These are phyloP conservation scores for Cryptosporidium sp. DNA, from an alignment of 169 alveolate species.

Conservation along the genomic window DNA sequence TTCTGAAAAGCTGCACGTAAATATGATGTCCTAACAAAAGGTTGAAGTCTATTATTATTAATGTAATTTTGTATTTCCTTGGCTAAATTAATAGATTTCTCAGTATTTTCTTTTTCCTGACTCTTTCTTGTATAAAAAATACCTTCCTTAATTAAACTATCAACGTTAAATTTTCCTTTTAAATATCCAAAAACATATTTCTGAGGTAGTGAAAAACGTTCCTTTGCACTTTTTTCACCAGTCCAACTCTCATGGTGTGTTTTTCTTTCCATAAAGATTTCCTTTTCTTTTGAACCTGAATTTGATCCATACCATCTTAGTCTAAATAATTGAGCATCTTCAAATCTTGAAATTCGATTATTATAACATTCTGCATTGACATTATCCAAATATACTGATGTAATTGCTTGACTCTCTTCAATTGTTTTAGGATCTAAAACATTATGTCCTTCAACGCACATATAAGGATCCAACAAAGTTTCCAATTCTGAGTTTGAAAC, in stretches of 20 bases:
- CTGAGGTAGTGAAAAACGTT: conserved; percentile 81
- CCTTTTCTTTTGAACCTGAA: conserved; percentile 79
- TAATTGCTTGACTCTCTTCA: conserved; percentile 82
- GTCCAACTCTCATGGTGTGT: conserved; percentile 88
- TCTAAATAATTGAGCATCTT: conserved; percentile 83
- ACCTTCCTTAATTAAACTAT: conserved; percentile 39
- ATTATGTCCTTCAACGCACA: conserved; percentile 39
- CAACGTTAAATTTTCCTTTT: conserved; percentile 76
- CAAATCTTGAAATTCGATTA: conserved; percentile 82
- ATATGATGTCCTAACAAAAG: conserved; percentile 84
- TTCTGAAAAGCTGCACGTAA: conserved; percentile 84
- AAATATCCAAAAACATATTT: conserved; percentile 78
- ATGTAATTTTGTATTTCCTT: conserved; percentile 80
- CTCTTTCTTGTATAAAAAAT: conserved; percentile 49
- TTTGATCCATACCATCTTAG: conserved; percentile 85
- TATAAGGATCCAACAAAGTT: conserved; percentile 72
- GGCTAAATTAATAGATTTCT: conserved; percentile 76
- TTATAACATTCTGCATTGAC: conserved; percentile 79
- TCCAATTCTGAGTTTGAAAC: conserved; percentile 80
- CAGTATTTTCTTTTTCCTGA: conserved; percentile 20
- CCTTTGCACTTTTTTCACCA: conserved; percentile 83
- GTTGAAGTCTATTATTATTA: conserved; percentile 77
- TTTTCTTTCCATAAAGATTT: conserved; percentile 81
- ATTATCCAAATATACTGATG: conserved; percentile 83
- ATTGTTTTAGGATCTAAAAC: conserved; percentile 44